Base-by-base conservation (phyloP, 192 early-diverging fungal species). In the Cetraspora pellucida region DNA sequence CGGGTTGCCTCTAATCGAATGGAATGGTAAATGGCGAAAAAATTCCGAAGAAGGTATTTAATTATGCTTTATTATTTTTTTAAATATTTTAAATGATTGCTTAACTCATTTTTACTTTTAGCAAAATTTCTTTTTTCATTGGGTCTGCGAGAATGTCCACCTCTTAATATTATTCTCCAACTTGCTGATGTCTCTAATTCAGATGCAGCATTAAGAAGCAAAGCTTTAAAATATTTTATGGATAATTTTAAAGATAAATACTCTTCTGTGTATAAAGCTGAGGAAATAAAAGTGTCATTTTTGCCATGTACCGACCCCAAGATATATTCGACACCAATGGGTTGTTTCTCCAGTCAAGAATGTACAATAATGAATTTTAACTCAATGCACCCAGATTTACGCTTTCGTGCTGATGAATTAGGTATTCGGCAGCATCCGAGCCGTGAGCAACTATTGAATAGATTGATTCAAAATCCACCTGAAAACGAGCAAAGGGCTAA, bases 191-290 rank as follows among this genome's bases (percentile, higher is more conserved):
- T 87, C 8, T 70, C 80, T 3, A 59, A 78, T 6, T 60, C 81
- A 0, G 65, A 68, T 7, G 45, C 79, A 5, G 28, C 25, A 10
- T 50, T 87, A 30, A 89, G 90, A 23, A 77, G 66, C 8, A 78
- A 86, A 16, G 86, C 91, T 1, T 65, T 97, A 16, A 75, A 75
- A 1, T 95, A 95, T 80, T 88, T 97, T 58, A 73, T 92, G 10
- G 90, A 93, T 11, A 83, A 95, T 64, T 89, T 85, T 69, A 85
- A 91, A 65, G 76, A 78, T 0, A 74, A 82, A 25, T 95, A 95
- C 68, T 28, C 74, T 1, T 19, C 67, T 5, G 59, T 80, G 16
- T 96, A 94, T 73, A 77, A 80, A n/a, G 74, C 87, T 0, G 59
- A 37, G 0, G 75, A 58, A 2, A 72, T 93, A 49, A 83, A 82